phyloP scores from a whole-genome alignment of 2,329 filamentous ascomycete genomes.

The Aspergillus pseudotamarii region DNA sequence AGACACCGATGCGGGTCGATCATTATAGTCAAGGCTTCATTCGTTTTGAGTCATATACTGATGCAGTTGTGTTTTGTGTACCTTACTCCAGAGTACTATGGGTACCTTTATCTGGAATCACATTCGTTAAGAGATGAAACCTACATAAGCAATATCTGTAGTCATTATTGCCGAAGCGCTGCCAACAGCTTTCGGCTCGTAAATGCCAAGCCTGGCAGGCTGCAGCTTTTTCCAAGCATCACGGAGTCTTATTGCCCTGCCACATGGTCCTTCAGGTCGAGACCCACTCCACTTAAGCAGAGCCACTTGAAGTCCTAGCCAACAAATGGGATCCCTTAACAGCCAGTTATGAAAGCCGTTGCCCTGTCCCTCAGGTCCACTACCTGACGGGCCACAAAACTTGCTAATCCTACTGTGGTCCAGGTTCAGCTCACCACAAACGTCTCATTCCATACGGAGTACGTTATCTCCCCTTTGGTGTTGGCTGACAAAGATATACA shows the following conservation, averaged over 20 bases:
- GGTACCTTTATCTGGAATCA: too few relatives aligned
- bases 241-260: background rate
- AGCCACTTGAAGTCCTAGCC: background rate
- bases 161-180: background rate
- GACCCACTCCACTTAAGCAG: background rate
- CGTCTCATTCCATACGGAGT: too few relatives aligned
- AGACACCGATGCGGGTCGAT: background rate
- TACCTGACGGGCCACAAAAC: too few relatives aligned
- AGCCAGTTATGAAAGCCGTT: background rate
- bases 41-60: background rate
- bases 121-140: background rate
- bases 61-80: background rate
- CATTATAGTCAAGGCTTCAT: background rate
- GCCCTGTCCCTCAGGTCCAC: background rate
- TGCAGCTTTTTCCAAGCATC: background rate
- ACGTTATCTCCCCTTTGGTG: too few relatives aligned
- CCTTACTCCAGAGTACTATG: too few relatives aligned
- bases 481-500: too few relatives aligned
- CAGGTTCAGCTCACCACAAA: background rate
- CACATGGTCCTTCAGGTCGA: background rate
- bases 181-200: too few relatives aligned
- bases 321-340: background rate
- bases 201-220: background rate
- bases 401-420: background rate
- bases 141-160: rapidly evolving